phyloP scores from a whole-genome alignment of 163 green algal species.

The Volvox carteri region DNA sequence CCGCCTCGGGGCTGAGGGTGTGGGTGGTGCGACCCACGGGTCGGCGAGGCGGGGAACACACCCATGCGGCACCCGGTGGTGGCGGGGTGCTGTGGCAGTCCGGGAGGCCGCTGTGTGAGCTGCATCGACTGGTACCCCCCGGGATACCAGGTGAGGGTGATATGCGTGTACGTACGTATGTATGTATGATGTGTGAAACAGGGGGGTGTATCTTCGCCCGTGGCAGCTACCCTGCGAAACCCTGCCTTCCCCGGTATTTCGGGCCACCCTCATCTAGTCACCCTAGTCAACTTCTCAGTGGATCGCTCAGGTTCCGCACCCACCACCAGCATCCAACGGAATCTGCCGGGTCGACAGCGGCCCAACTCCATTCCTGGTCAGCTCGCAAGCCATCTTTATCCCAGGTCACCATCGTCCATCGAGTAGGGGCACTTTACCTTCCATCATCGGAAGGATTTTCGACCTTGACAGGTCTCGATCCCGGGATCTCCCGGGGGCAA shows the following conservation, averaged over 20 bases:
- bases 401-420: neutral
- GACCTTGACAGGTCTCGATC: neutral
- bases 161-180: neutral
- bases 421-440: neutral
- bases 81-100: neutral
- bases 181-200: neutral
- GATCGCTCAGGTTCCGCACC: neutral
- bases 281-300: neutral
- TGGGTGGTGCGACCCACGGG: constrained; percentile 29
- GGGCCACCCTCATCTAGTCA: no score
- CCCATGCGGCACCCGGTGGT: constrained; percentile 10
- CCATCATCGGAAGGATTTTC: neutral
- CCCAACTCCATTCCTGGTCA: neutral
- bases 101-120: neutral
- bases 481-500: neutral
- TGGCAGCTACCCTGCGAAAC: neutral
- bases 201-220: neutral
- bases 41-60: neutral
- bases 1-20: constrained; percentile 22
- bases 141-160: constrained; percentile 3
- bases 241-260: neutral
- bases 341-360: neutral
- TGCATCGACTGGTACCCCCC: constrained; percentile 28
- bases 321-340: no score
- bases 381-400: neutral